Percentiles rank a stretch among this genome's conserved stretches.
Evolutionary conservation across 371 early-diverging fungal genomes (phyloP).

Genomic region (Choanephora cucurbitarum): DNA sequence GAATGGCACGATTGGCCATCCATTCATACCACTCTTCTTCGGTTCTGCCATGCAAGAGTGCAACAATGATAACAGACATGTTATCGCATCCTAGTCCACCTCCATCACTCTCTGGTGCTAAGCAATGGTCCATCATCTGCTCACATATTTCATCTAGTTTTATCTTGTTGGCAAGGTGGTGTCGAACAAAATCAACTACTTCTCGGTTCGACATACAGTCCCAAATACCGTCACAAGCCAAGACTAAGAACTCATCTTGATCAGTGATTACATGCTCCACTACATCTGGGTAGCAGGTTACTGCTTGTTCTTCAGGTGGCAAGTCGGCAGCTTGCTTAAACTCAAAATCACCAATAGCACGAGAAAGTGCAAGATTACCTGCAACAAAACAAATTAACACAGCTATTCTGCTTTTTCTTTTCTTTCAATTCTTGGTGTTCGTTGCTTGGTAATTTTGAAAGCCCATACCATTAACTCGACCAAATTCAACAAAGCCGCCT

Average conservation of each 20-base stretch:
- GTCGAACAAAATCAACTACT: slow-evolving; percentile 80
- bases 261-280: slow-evolving; percentile 59
- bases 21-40: slow-evolving; percentile 74
- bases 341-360: slow-evolving; percentile 98
- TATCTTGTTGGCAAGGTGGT: slow-evolving; percentile 56
- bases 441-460: background rate
- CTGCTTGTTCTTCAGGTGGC: slow-evolving; percentile 85
- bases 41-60: slow-evolving; percentile 75
- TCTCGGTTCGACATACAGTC: slow-evolving; percentile 94
- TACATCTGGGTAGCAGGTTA: slow-evolving; percentile 91
- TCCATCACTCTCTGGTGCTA: slow-evolving; percentile 83
- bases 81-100: slow-evolving; percentile 97
- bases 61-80: slow-evolving; percentile 97
- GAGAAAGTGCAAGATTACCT: slow-evolving; percentile 92
- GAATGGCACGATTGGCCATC: slow-evolving; percentile 33
- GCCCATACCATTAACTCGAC: slow-evolving; percentile 89
- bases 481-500: slow-evolving; percentile 96
- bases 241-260: slow-evolving; percentile 88
- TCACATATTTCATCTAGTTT: slow-evolving; percentile 78
- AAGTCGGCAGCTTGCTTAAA: slow-evolving; percentile 84
- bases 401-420: no score
- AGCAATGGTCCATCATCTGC: slow-evolving; percentile 85
- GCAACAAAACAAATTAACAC: no score
- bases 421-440: background rate
- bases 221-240: slow-evolving; percentile 99